Conservation (phyloP, 768 basidiomycete species). For the Leccinum ochraceum region DNA sequence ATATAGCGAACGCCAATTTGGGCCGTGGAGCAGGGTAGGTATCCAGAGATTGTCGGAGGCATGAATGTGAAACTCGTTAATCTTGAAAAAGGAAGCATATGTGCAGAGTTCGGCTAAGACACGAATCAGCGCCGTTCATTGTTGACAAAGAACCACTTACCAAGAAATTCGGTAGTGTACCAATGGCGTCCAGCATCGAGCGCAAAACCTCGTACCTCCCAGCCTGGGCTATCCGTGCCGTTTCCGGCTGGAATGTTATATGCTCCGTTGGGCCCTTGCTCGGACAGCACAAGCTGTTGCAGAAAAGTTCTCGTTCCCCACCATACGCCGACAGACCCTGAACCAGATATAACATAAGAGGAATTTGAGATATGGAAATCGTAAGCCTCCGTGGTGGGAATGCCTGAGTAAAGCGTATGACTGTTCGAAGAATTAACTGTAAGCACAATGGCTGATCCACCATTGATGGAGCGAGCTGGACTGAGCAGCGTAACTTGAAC, state of each 20-base stretch:
- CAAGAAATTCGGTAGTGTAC: conserved; percentile 41
- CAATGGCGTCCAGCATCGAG: conserved; percentile 48
- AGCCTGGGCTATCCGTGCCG: conserved; percentile 42
- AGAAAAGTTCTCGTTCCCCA: conserved; percentile 47
- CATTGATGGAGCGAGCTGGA: neutral
- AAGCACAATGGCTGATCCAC: conserved; percentile 31
- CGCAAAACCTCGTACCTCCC: conserved; percentile 49
- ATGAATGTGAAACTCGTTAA: conserved; percentile 45
- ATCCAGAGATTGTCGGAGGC: conserved; percentile 47
- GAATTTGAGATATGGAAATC: conserved; percentile 34
- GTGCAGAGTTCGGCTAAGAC: conserved; percentile 42
- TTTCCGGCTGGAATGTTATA: conserved; percentile 35
- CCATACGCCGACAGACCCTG: conserved; percentile 40
- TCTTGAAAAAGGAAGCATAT: conserved; percentile 47
- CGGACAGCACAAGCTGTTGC: conserved; percentile 38
- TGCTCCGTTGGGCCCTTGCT: conserved; percentile 2
- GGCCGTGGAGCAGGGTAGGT: conserved; percentile 39
- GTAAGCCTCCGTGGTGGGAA: conserved; percentile 40
- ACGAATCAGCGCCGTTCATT: neutral
- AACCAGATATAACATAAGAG: conserved; percentile 36
- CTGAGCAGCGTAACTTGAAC: conserved; percentile 23
- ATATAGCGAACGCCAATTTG: conserved; percentile 42
- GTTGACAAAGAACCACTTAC: conserved; percentile 18
- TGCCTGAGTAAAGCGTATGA: conserved; percentile 39
- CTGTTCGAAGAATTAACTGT: conserved; percentile 28